A percentile compares a stretch with the other conserved stretches of the same genome.
These are phyloP conservation scores for Cephaloascus fragrans DNA, from an alignment of 805 yeast species.

Conservation along the genomic window DNA sequence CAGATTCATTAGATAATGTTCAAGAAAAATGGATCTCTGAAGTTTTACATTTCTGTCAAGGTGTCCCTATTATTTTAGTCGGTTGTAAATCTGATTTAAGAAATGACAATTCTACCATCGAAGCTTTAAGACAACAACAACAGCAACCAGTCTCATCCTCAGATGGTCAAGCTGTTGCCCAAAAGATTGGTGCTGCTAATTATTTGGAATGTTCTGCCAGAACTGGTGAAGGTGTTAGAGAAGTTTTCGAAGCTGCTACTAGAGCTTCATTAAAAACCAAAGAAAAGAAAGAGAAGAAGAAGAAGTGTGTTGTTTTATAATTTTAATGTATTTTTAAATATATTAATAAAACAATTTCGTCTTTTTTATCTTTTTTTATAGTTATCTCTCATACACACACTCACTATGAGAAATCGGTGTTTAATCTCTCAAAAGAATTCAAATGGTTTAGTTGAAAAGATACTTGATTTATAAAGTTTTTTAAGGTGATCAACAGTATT, in stretches of 20 bases:
- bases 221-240: constrained; percentile 85
- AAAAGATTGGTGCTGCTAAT: constrained; percentile 78
- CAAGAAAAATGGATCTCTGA: constrained; percentile 86
- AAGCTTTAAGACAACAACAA: constrained; percentile 61
- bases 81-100: constrained; percentile 90
- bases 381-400: too few species aligned
- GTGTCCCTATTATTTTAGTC: constrained; percentile 67
- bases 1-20: constrained; percentile 59
- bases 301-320: constrained; percentile 65
- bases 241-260: constrained; percentile 87
- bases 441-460: too few species aligned
- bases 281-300: constrained; percentile 49
- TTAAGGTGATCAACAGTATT: too few species aligned
- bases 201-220: constrained; percentile 91
- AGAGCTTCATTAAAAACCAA: constrained; percentile 76
- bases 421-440: too few species aligned
- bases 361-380: too few species aligned
- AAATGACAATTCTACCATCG: constrained; percentile 69
- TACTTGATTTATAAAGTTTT: too few species aligned
- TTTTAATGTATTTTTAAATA: constrained; percentile 3
- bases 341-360: too few species aligned
- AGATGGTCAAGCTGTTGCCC: constrained; percentile 83
- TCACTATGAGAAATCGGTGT: too few species aligned
- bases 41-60: constrained; percentile 73
- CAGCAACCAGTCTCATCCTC: constrained; percentile 73